phyloP scores from a whole-genome alignment of 2,329 filamentous ascomycete genomes.

The Colletotrichum sp. region DNA sequence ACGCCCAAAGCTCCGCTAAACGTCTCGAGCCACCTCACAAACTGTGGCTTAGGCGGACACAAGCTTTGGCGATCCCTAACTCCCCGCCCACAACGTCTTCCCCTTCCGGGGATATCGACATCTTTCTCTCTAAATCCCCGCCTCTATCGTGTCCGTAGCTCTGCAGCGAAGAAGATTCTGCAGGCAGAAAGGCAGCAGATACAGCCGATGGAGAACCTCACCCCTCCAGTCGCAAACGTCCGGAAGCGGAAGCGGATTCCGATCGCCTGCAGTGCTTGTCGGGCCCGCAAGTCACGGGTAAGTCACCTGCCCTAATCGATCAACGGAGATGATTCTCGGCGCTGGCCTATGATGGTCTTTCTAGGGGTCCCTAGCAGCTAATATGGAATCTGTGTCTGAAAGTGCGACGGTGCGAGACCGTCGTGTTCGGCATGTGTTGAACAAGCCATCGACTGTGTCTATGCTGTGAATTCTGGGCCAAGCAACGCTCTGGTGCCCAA shows the following conservation, averaged over 20 bases:
- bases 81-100: background rate
- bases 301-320: background rate
- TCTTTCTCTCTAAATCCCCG: slow-evolving; percentile 17
- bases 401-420: slow-evolving; percentile 27
- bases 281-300: slow-evolving; percentile 27
- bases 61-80: background rate
- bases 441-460: slow-evolving; percentile 24
- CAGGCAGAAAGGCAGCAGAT: background rate
- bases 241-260: slow-evolving; percentile 24
- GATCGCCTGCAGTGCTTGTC: slow-evolving; percentile 26
- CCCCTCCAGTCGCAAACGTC: background rate
- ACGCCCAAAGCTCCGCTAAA: background rate
- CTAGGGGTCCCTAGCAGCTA: background rate
- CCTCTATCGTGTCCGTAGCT: background rate
- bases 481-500: slow-evolving; percentile 15
- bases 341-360: background rate
- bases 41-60: background rate
- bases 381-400: background rate
- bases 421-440: slow-evolving; percentile 23
- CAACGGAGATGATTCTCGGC: background rate
- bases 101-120: background rate
- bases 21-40: background rate
- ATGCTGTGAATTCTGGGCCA: slow-evolving; percentile 17
- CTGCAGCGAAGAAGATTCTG: background rate
- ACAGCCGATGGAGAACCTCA: slow-evolving; percentile 2